A percentile compares a stretch with the other conserved stretches of the same genome.
Conservation (phyloP, 2,329 filamentous ascomycete genomes). For the Colletotrichum magnum region DNA sequence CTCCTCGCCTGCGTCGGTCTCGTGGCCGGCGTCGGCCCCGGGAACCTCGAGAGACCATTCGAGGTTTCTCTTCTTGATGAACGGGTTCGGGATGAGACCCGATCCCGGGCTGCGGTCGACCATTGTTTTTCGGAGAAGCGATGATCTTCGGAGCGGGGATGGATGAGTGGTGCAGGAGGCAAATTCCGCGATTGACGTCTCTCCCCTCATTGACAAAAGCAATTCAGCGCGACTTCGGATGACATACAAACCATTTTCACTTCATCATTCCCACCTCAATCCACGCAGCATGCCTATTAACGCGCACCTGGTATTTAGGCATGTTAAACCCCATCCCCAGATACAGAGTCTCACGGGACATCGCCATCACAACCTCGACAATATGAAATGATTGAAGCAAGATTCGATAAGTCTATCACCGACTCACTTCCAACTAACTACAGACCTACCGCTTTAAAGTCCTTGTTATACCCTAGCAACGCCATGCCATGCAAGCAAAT, state of each 20-base stretch:
- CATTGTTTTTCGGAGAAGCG: conserved; percentile 38
- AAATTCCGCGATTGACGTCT: background rate
- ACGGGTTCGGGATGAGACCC: conserved; percentile 58
- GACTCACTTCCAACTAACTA: conserved; percentile 6
- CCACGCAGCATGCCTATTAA: too few relatives aligned
- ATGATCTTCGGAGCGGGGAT: background rate
- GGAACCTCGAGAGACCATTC: conserved; percentile 56
- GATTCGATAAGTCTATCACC: conserved; percentile 9
- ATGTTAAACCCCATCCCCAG: too few relatives aligned
- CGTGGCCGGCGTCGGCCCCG: background rate
- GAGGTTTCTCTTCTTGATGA: conserved; percentile 63
- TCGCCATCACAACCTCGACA: background rate
- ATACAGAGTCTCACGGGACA: too few relatives aligned
- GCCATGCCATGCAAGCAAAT: conserved; percentile 41
- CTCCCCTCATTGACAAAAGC: background rate
- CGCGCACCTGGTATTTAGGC: too few relatives aligned
- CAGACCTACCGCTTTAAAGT: conserved; percentile 24
- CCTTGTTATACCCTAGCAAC: conserved; percentile 38
- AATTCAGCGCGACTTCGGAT: too few relatives aligned
- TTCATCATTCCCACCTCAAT: background rate
- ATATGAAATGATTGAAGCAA: background rate
- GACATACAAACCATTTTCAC: background rate
- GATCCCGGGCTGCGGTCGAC: conserved; percentile 51
- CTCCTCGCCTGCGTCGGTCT: background rate
- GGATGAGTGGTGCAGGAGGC: background rate